A percentile compares a stretch with the other conserved stretches of the same genome.
Evolutionary conservation across 345 rosid genomes (phyloP).

Genomic region (Sisymbrium irio): DNA sequence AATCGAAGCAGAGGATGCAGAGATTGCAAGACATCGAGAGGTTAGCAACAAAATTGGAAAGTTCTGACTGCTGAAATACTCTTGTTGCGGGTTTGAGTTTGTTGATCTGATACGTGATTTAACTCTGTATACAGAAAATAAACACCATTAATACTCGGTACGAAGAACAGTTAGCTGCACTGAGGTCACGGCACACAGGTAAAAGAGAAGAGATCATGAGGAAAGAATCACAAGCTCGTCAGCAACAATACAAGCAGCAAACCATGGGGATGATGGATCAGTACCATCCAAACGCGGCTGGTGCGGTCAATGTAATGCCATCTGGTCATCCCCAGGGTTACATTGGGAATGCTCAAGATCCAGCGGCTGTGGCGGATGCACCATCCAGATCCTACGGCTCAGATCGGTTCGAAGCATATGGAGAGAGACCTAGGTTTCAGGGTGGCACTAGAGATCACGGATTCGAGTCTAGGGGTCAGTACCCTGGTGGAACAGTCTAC

Average conservation of each 20-base stretch:
- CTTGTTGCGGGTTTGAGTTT: background rate
- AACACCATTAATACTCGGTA: slow-evolving; percentile 61
- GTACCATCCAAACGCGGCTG: slow-evolving; percentile 43
- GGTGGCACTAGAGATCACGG: slow-evolving; percentile 59
- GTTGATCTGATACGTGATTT: background rate
- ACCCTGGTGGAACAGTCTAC: slow-evolving; percentile 58
- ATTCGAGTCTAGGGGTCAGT: slow-evolving; percentile 61
- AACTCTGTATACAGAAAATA: slow-evolving; percentile 53
- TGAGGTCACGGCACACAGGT: slow-evolving; percentile 59
- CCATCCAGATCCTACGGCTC: slow-evolving; percentile 46
- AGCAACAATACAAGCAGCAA: slow-evolving; percentile 62
- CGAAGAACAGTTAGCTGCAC: slow-evolving; percentile 62
- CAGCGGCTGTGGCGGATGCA: slow-evolving; percentile 49
- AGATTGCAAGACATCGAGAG: slow-evolving; percentile 80
- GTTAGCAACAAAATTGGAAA: slow-evolving; percentile 37
- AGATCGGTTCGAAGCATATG: slow-evolving; percentile 52
- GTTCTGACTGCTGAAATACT: background rate
- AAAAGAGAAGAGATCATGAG: slow-evolving; percentile 69
- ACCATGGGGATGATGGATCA: slow-evolving; percentile 40
- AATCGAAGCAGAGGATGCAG: slow-evolving; percentile 77
- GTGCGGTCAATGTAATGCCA: slow-evolving; percentile 30
- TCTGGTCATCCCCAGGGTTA: slow-evolving; percentile 54
- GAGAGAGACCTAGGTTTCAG: slow-evolving; percentile 53
- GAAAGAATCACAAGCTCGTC: slow-evolving; percentile 62
- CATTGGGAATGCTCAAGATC: slow-evolving; percentile 32